These are phyloP conservation scores for Starmerella gropengiesseri DNA, from an alignment of 805 yeast species.

Conservation along the genomic window DNA sequence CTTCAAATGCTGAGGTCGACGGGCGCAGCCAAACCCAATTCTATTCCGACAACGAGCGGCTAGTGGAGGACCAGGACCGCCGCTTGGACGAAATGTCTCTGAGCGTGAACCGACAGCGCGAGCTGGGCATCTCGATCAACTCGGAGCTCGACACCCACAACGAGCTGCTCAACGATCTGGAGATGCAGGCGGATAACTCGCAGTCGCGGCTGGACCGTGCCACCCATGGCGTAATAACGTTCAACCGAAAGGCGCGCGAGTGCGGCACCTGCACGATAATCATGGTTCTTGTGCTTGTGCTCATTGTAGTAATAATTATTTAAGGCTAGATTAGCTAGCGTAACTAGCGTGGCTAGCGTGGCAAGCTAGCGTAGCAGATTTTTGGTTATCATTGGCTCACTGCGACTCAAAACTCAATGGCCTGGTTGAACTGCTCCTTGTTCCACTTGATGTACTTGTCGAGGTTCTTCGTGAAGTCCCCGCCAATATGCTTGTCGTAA, in stretches of 20 bases:
- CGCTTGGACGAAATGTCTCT: conserved; percentile 30
- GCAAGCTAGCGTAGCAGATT: too few relatives aligned
- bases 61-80: conserved; percentile 32
- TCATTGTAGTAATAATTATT: conserved; percentile 29
- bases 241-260: conserved; percentile 32
- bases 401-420: conserved; percentile 8
- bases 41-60: conserved; percentile 20
- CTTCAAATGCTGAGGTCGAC: not conserved
- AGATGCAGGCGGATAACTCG: conserved; percentile 31
- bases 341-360: too few relatives aligned
- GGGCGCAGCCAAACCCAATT: conserved; percentile 7
- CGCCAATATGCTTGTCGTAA: conserved; percentile 59
- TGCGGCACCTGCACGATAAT: conserved; percentile 31
- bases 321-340: conserved; percentile 14
- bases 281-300: conserved; percentile 26
- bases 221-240: conserved; percentile 28
- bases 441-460: conserved; percentile 59
- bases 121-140: conserved; percentile 32
- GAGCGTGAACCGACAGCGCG: conserved; percentile 32
- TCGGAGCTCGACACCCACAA: conserved; percentile 32
- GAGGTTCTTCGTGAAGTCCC: conserved; percentile 62
- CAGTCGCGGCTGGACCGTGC: conserved; percentile 30
- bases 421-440: conserved; percentile 32
- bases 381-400: not conserved
- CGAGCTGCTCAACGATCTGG: conserved; percentile 32